Base-by-base conservation (phyloP, 495 filamentous ascomycete species). In the Neurospora cerealis region DNA sequence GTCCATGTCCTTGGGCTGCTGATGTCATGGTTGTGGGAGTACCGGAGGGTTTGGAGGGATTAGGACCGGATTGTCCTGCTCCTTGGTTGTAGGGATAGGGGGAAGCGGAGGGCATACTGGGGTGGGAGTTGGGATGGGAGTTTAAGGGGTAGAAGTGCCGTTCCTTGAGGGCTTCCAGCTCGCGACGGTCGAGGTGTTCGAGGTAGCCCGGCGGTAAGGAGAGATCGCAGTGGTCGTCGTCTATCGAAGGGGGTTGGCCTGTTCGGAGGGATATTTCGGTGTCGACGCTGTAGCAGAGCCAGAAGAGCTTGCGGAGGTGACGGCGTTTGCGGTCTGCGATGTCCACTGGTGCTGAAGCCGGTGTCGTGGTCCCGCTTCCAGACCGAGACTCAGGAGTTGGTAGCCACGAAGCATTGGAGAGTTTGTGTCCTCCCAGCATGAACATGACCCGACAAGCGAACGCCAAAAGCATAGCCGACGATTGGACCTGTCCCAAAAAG, bases 151-250 rank as follows among this genome's bases (percentile, higher is more conserved):
- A 5, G 15, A 36, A 17, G 6, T 66, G 28, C 7, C 28, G 54
- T 19, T 66, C 24, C 13, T 66, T 66, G 1, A 66, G 54, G 8
- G 28, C 13, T 19, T 66, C 54, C 2, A 66, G 5, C 3, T 66
- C 54, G 1, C 5, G 54, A 9, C 54, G 54, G 70, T 81, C 81
- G 13, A 79, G 24, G 7, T 76, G 76, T 54, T 85, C 81, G 1
- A 80, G 71, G 74, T 88, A 88, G 4, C 81, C 81, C 7, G 79
- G 79, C 0, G 86, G 86, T 8, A 87, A 78, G 0, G 85, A 85
- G 21, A 89, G 78, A 75, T 88, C 86, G 75, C 87, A 89, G 72
- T 87, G 85, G 32, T 88, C 85, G 70, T 89, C 86, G 15, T 79
- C 78, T 44, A 88, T 84, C 3, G 80, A 77, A n/a, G 86, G 85